Conservation (phyloP, 208 protist species). For the Naegleria gruberi region DNA sequence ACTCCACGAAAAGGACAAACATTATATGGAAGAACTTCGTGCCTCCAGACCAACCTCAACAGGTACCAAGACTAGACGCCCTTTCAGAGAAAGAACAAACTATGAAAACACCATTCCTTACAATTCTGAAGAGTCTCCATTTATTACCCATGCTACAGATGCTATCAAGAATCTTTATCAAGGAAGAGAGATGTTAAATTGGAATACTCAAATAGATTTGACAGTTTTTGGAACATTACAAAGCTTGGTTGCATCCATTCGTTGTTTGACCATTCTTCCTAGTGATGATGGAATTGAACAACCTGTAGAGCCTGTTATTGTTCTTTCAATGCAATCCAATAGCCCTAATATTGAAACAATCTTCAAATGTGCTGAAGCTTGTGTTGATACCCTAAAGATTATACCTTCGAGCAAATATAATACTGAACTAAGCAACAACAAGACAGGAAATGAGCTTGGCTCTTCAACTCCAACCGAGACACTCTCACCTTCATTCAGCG, state of each 20-base stretch:
- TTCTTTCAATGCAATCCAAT: neutral
- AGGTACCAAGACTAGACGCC: neutral
- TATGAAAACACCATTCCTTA: neutral
- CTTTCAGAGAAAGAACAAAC: neutral
- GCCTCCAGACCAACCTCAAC: neutral
- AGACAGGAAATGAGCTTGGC: neutral
- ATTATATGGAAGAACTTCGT: neutral
- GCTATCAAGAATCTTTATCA: neutral
- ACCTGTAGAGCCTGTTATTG: neutral
- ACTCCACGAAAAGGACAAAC: neutral
- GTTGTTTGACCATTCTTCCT: neutral
- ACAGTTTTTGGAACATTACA: neutral
- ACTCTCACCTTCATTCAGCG: neutral
- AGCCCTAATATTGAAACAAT: neutral
- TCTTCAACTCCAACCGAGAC: neutral
- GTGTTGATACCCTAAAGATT: neutral
- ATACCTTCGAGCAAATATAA: neutral
- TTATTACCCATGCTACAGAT: neutral
- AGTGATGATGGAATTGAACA: neutral
- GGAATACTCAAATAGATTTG: slow-evolving; percentile 1
- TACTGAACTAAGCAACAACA: neutral
- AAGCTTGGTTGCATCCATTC: neutral
- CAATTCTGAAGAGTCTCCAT: neutral
- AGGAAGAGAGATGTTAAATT: slow-evolving; percentile 1
- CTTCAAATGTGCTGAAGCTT: neutral